Evolutionary conservation across 495 filamentous ascomycete genomes (phyloP).

Genomic region (Penicillium odoratum): DNA sequence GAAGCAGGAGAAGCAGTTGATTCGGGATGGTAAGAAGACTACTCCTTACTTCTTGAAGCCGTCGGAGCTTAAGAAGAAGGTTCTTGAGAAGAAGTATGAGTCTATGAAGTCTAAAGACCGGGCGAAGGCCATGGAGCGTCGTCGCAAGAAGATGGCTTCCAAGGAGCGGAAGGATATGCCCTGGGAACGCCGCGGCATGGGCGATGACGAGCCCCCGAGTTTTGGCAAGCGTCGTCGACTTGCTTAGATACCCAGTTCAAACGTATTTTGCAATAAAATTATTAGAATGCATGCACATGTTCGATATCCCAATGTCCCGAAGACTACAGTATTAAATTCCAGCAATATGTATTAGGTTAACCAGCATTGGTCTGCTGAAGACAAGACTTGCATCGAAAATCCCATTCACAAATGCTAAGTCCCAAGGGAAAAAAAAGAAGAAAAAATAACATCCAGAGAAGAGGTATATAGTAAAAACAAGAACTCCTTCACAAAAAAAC

Average conservation of each 20-base stretch:
- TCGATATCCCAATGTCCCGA: not conserved
- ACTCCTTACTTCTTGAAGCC: conserved; percentile 89
- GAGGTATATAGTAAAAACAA: conserved; percentile 27
- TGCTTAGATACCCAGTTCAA: conserved; percentile 21
- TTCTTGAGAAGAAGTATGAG: conserved; percentile 74
- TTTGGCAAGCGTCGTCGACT: conserved; percentile 37
- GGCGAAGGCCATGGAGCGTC: conserved; percentile 74
- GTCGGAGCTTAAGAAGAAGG: conserved; percentile 81
- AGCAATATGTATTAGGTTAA: conserved; percentile 5
- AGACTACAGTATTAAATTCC: conserved; percentile 7
- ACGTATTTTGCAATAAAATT: conserved; percentile 1
- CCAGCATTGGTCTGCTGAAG: conserved; percentile 1
- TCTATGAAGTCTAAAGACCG: conserved; percentile 79
- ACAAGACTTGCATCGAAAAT: conserved; percentile 5
- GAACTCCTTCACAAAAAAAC: conserved; percentile 13
- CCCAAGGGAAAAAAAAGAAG: conserved; percentile 17
- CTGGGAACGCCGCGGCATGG: conserved; percentile 54
- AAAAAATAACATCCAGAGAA: conserved; percentile 18
- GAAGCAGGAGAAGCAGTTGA: conserved; percentile 76
- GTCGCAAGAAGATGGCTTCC: conserved; percentile 77
- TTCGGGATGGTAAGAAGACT: conserved; percentile 87
- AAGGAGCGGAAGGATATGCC: conserved; percentile 84
- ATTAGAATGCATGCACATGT: not conserved
- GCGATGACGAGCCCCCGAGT: conserved; percentile 16
- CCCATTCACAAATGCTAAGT: conserved; percentile 23